These are phyloP conservation scores for Capsella bursapastoris DNA, from an alignment of 345 rosid species.

Conservation along the genomic window DNA sequence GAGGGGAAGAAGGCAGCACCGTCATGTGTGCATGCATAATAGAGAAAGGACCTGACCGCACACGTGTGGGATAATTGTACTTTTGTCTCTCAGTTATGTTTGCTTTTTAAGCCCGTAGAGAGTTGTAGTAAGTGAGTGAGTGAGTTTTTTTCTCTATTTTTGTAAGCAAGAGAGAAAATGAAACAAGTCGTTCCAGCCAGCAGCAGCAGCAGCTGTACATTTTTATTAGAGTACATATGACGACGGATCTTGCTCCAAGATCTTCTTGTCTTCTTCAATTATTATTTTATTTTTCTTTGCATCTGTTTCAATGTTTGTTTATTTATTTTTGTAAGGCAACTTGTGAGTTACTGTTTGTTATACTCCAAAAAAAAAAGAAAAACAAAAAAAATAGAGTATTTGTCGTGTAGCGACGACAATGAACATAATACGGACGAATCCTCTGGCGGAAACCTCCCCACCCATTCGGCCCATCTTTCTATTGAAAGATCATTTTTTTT, in stretches of 20 bases:
- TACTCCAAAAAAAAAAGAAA: not conserved
- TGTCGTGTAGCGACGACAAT: conserved; percentile 42
- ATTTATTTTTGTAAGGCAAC: not conserved
- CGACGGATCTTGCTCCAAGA: no score
- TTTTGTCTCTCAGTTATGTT: not conserved
- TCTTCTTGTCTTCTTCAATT: no score
- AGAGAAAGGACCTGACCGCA: conserved; percentile 32
- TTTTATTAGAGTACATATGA: no score
- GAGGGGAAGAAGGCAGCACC: conserved; percentile 28
- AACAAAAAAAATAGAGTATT: conserved; percentile 16
- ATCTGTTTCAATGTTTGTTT: no score
- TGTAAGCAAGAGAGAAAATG: no score
- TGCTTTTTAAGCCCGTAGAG: no score
- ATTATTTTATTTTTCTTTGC: no score
- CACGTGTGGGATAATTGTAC: conserved; percentile 44
- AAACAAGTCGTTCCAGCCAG: no score
- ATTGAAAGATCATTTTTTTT: not conserved
- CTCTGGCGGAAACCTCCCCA: conserved; percentile 35
- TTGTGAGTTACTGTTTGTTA: conserved; percentile 17
- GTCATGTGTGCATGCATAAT: conserved; percentile 33
- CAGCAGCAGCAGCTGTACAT: no score
- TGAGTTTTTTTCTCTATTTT: no score
- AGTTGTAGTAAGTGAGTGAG: no score
- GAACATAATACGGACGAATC: conserved; percentile 40
- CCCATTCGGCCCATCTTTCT: conserved; percentile 27